Evolutionary conservation across 805 yeast species (phyloP), one percentile per base, ranked within the genome.

Genomic region (Lipomyces orientalis): DNA sequence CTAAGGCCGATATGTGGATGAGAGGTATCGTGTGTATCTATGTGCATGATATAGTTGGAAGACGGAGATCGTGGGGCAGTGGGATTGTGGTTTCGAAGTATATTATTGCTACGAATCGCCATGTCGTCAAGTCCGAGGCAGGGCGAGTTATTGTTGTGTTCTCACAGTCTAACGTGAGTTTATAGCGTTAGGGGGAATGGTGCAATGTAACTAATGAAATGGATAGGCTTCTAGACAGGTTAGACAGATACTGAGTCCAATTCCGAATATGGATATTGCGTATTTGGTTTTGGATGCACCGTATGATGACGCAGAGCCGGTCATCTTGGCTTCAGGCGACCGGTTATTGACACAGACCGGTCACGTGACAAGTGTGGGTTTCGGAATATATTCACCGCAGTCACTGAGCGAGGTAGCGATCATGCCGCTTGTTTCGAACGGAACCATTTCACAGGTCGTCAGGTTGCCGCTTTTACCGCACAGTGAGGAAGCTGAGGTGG

Each of bases 41-140:
- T 54, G 33, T 54, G 14, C 19, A 9, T 4, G 31, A 31, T 25
- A 19, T n/a, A 6, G 14, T 4, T n/a, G 29, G 60, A 2, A n/a
- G 54, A 3, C 34, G 33, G 10, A 46, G 54, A 33, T 54, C 65
- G 12, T 64, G 66, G 64, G 70, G 67, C 34, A 66, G 64, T 31
- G 70, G 70, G 22, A 58, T 60, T 39, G 25, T 64, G 34, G 16
- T 63, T 4, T 16, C 61, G n/a, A 46, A 31, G 12, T 16, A 12
- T 16, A 22, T 58, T 19, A 61, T 66, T n/a, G 64, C 58, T 39
- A 63, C 67, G 19, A 66, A 66, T 46, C 58, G 54, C 5, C 70
- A 63, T 29, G 66, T 66, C 46, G 34, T 64, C 9, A 61, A 62
- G 19, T 31, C n/a, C 2, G 54, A 35, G 33, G 22, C 34, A 1